Evolutionary conservation across 139 green algal species (phyloP), one percentile per base, ranked within the genome.

Genomic region (Pseudopediastrum boryanum): DNA sequence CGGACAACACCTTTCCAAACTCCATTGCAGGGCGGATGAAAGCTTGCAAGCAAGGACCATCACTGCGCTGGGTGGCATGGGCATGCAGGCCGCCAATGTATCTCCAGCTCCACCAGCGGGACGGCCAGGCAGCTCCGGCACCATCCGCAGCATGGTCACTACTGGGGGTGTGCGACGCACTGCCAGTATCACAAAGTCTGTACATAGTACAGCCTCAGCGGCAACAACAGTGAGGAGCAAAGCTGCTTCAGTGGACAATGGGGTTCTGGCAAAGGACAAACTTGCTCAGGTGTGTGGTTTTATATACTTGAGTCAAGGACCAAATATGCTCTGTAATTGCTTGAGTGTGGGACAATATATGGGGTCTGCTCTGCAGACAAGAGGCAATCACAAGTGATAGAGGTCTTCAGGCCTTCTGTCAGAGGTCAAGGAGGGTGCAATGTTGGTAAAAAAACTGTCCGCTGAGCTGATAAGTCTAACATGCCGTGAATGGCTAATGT

Each of bases 211-310:
- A 19, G 69, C 71, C 9, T 62, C 77, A 29, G 44, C 19, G 27
- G 58, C 43, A 43, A 52, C 61, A 35, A 63, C 36, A 48, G 81
- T 59, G 42, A 71, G 48, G 33, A 63, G 64, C 50, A 69, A 33
- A 25, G 51, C 31, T 12, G 70, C 62, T 9, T 27, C 48, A 63
- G 65, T 72, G 38, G 70, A 63, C 29, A 3, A 63, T 61, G 16
- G 69, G 54, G 70, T 65, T 35, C 41, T 75, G 63, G 66, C 63
- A 2, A 69, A 76, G 44, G 69, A 82, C 59, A 59, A 71, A 48
- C 62, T 81, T 44, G 6, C 38, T 1, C 71, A 78, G 71, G 71
- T 78, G 39, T 36, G 61, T 1, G 36, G n/a, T n/a, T n/a, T n/a
- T n/a, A n/a, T n/a, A n/a, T n/a, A n/a, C n/a, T n/a, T n/a, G n/a